These are phyloP conservation scores for Globisporangium perplexum DNA, from an alignment of 352 stramenopile genomes.

Conservation along the genomic window DNA sequence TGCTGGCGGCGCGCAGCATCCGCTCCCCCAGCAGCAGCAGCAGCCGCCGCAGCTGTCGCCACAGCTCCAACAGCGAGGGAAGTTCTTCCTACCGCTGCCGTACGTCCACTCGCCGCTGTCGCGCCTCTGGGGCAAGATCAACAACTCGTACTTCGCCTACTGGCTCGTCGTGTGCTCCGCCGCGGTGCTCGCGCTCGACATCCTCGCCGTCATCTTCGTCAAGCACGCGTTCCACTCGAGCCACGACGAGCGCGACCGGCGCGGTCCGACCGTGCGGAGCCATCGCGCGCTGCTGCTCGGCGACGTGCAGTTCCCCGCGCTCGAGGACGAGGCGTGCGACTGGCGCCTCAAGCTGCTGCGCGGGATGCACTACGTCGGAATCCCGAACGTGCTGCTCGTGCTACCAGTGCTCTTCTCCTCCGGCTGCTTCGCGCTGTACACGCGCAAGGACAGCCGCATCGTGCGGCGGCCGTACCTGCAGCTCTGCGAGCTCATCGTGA, in stretches of 20 bases:
- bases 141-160: slow-evolving; percentile 70
- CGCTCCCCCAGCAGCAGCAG: background rate
- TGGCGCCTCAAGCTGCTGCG: slow-evolving; percentile 31
- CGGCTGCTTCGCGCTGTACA: slow-evolving; percentile 41
- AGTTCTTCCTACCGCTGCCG: background rate
- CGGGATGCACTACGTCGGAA: slow-evolving; percentile 40
- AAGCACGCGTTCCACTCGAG: slow-evolving; percentile 17
- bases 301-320: background rate
- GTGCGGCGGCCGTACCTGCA: slow-evolving; percentile 60
- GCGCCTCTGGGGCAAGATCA: slow-evolving; percentile 31
- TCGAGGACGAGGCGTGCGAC: slow-evolving; percentile 16
- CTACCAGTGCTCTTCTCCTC: slow-evolving; percentile 54
- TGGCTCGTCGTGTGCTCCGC: slow-evolving; percentile 62
- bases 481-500: slow-evolving; percentile 61
- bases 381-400: slow-evolving; percentile 51
- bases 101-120: background rate
- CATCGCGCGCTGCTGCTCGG: slow-evolving; percentile 1
- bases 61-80: background rate
- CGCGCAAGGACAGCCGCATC: slow-evolving; percentile 46
- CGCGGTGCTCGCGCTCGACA: slow-evolving; percentile 36
- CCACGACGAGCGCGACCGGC: slow-evolving; percentile 9
- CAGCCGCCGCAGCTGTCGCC: background rate
- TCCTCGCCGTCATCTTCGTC: slow-evolving; percentile 34
- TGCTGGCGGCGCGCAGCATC: background rate
- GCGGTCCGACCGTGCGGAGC: background rate